A percentile compares a stretch with the other conserved stretches of the same genome.
phyloP scores from a whole-genome alignment of 2,329 filamentous ascomycete species.

The Mollisiaceae sp. region DNA sequence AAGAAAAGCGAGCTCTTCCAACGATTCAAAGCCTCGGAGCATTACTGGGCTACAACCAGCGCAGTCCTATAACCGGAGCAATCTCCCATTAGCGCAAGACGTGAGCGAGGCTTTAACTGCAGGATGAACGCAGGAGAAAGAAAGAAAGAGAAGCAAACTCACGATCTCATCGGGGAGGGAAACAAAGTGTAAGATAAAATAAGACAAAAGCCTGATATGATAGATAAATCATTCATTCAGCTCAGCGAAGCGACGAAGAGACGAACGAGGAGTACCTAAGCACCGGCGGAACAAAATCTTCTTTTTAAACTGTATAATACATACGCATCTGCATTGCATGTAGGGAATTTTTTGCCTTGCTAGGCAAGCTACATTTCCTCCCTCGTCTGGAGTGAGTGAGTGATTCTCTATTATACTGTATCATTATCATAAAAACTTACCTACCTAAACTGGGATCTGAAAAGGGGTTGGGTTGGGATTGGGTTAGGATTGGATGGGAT shows the following conservation, averaged over 20 bases:
- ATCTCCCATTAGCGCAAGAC: no score
- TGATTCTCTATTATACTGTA: no score
- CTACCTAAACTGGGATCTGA: no score
- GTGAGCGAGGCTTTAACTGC: no score
- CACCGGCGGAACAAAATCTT: not conserved
- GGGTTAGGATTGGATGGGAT: no score
- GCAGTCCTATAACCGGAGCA: no score
- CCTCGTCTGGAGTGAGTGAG: no score
- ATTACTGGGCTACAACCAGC: no score
- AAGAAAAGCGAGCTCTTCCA: not conserved
- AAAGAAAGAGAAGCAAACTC: not conserved
- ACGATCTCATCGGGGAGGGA: not conserved
- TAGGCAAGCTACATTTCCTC: not conserved
- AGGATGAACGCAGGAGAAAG: not conserved
- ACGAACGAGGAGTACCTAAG: not conserved
- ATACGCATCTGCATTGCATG: not conserved
- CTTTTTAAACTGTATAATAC: not conserved
- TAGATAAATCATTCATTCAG: no score
- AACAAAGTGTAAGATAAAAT: constrained; percentile 6
- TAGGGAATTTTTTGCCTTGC: not conserved
- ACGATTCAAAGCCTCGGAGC: not conserved
- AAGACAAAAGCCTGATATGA: no score
- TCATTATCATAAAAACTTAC: no score
- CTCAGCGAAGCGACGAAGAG: not conserved
- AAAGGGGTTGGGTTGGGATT: no score